Evolutionary conservation across 129 eudicot genomes (phyloP), one percentile per base, ranked within the genome.

Genomic region (Dittrichia graveolens): DNA sequence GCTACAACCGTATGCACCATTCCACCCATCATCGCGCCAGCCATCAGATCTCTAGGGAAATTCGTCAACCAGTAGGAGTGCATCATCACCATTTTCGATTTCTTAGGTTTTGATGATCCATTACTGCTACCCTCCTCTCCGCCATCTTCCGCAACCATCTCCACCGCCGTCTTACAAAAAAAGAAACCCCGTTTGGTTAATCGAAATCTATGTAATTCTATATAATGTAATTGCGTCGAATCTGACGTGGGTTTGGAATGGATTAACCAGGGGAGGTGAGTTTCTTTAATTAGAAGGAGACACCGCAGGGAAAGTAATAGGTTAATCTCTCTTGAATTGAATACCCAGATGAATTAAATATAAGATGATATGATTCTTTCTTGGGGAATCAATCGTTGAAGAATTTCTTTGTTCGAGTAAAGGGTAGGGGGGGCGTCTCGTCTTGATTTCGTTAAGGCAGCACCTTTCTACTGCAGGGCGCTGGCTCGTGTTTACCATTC

Each of bases 1-100:
- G 98, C 96, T 54, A 94, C 96, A 61, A 90, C 86, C 40, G 98
- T 90, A 78, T 94, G 98, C 68, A 94, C 96, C 83, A 80, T 81
- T 7, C 98, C 95, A 16, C 98, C 98, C 95, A 94, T 87, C 46
- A 90, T 61, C 49, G 95, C 95, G 31, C 96, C 96, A 37, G 98
- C 91, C 82, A 89, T 75, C 45, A 94, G 87, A 86, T 94, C 98
- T 52, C 92, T 83, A 31, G 92, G 88, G 71, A 94, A 94, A 61
- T 80, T 90, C 14, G 89, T 73, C 81, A 80, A 45, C 87, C 87
- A 83, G 60, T 78, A 74, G 5, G 84, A 14, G 6, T 73, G 78
- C 82, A 55, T 73, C 61, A 66, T 52, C 75, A 31, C 37, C 70
- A 64, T 55, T 55, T 68, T 38, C 2, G 57, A 65, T 58, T 67